phyloP scores from a whole-genome alignment of 345 rosid species.

The Conringia planisiliqua region DNA sequence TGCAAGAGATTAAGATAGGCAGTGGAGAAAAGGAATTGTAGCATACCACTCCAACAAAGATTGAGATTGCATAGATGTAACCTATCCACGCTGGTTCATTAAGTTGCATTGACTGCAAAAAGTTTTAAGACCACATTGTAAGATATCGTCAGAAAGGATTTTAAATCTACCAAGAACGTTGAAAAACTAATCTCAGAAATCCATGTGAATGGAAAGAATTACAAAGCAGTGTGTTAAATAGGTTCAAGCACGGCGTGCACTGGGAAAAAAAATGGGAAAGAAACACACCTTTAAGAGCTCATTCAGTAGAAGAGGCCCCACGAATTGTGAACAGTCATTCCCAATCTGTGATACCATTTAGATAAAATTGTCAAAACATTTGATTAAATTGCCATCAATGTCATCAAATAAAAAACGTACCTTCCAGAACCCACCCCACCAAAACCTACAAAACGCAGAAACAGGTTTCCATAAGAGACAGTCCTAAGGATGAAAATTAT shows the following conservation, averaged over 20 bases:
- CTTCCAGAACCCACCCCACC: conserved; percentile 99
- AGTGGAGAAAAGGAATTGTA: conserved; percentile 11
- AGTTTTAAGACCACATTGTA: conserved; percentile 18
- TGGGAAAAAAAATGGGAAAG: background rate
- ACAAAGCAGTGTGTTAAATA: conserved; percentile 2
- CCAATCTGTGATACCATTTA: conserved; percentile 52
- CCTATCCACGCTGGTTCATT: conserved; percentile 94
- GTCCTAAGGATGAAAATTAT: background rate
- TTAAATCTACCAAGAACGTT: conserved; percentile 8
- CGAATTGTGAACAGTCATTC: conserved; percentile 91
- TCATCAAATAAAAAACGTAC: conserved; percentile 40
- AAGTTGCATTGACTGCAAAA: conserved; percentile 94
- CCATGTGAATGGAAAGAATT: background rate
- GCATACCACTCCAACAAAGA: conserved; percentile 96
- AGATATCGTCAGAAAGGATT: conserved; percentile 19
- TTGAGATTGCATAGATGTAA: conserved; percentile 83
- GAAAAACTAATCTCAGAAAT: background rate
- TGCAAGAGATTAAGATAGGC: background rate
- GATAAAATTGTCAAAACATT: conserved; percentile 19
- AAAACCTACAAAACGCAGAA: conserved; percentile 61
- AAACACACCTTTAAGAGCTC: conserved; percentile 73
- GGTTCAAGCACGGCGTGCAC: background rate
- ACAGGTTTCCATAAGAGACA: conserved; percentile 21
- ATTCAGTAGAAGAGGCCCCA: conserved; percentile 88
- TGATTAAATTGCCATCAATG: background rate